These are phyloP conservation scores for Coccomyxa subellipsoidea DNA, from an alignment of 163 green algal genomes.

Conservation along the genomic window DNA sequence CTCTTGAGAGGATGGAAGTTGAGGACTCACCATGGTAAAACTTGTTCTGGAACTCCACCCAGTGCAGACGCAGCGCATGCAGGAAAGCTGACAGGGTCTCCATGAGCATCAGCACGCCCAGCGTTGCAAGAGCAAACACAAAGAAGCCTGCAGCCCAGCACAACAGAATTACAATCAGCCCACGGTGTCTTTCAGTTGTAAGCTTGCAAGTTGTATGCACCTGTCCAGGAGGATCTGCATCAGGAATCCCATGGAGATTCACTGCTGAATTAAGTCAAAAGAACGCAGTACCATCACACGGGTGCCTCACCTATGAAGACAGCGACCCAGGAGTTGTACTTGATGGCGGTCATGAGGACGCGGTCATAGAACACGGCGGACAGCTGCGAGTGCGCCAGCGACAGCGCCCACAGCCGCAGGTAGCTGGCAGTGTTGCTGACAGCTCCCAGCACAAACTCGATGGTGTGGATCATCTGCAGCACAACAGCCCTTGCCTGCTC, in stretches of 20 bases:
- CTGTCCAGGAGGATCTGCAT: too few species aligned
- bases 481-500: background rate
- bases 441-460: slow-evolving; percentile 98
- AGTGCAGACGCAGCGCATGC: slow-evolving; percentile 85
- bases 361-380: slow-evolving; percentile 98
- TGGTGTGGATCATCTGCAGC: slow-evolving; percentile 98
- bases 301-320: slow-evolving; percentile 65
- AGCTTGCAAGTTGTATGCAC: too few species aligned
- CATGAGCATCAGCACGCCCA: slow-evolving; percentile 99
- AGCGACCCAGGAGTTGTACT: slow-evolving; percentile 37
- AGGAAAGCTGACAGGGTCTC: slow-evolving; percentile 97
- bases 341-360: slow-evolving; percentile 83
- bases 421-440: slow-evolving; percentile 99
- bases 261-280: too few species aligned
- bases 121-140: slow-evolving; percentile 86
- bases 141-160: slow-evolving; percentile 87
- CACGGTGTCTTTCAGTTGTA: too few species aligned
- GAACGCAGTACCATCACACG: too few species aligned
- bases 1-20: background rate
- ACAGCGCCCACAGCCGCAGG: slow-evolving; percentile 97
- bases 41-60: slow-evolving; percentile 89
- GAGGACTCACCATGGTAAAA: slow-evolving; percentile 43
- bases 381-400: slow-evolving; percentile 95
- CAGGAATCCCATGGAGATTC: too few species aligned
- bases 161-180: background rate